Conservation (phyloP, 2,329 filamentous ascomycete species). For the Botrytis paeoniae region DNA sequence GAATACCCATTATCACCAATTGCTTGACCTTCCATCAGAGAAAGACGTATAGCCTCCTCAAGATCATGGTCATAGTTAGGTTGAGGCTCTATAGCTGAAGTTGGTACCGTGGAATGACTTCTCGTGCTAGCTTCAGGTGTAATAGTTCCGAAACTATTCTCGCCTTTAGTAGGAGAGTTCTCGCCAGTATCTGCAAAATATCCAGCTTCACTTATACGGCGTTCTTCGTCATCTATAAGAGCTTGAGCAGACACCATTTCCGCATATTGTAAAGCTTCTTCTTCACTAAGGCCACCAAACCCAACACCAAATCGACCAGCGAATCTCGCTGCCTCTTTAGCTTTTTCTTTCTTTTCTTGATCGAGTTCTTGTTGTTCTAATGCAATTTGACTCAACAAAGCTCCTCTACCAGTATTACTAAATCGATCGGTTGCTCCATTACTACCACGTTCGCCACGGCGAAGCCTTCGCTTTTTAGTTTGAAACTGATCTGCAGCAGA, state of each 20-base stretch:
- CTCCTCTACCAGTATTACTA: slow-evolving; percentile 61
- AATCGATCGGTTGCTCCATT: slow-evolving; percentile 57
- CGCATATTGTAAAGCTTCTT: slow-evolving; percentile 62
- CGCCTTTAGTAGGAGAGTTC: slow-evolving; percentile 35
- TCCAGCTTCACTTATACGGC: slow-evolving; percentile 50
- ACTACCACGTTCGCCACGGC: slow-evolving; percentile 58
- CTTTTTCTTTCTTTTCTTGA: slow-evolving; percentile 63
- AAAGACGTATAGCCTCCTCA: slow-evolving; percentile 61
- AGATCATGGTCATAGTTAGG: slow-evolving; percentile 57
- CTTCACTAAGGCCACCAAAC: slow-evolving; percentile 62
- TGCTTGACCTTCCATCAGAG: slow-evolving; percentile 54
- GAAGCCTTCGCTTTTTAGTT: slow-evolving; percentile 73
- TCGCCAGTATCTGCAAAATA: slow-evolving; percentile 49
- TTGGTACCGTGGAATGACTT: slow-evolving; percentile 36
- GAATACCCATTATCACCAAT: slow-evolving; percentile 43
- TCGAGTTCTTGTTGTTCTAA: slow-evolving; percentile 82
- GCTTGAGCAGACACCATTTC: slow-evolving; percentile 64
- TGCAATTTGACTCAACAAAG: slow-evolving; percentile 77
- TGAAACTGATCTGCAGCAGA: slow-evolving; percentile 67
- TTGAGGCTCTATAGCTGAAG: slow-evolving; percentile 39
- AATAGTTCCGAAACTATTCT: slow-evolving; percentile 43
- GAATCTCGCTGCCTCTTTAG: slow-evolving; percentile 67
- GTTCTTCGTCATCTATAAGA: slow-evolving; percentile 55
- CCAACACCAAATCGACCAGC: slow-evolving; percentile 82
- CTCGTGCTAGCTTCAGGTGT: slow-evolving; percentile 55